phyloP scores from a whole-genome alignment of 805 yeast species.

The Debaryomyces maramus region DNA sequence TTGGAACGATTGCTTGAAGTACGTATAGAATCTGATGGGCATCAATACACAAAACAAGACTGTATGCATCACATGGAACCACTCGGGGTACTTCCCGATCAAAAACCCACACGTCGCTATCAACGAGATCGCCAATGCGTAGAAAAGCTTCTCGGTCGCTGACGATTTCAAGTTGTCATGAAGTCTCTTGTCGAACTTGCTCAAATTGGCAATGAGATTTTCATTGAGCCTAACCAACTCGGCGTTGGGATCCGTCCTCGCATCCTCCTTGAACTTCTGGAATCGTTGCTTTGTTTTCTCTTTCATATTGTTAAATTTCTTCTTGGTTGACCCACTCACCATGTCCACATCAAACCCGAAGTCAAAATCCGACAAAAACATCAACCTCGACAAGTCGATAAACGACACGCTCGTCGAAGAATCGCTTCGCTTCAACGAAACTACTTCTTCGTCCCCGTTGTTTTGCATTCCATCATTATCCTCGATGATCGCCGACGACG shows the following conservation, averaged over 20 bases:
- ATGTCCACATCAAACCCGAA: slow-evolving; percentile 40
- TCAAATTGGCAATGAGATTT: slow-evolving; percentile 28
- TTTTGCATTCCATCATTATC: too few species aligned
- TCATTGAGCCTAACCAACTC: slow-evolving; percentile 36
- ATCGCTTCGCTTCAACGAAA: slow-evolving; percentile 18
- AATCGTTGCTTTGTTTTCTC: slow-evolving; percentile 32
- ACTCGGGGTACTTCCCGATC: slow-evolving; percentile 74
- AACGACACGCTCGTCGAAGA: slow-evolving; percentile 29
- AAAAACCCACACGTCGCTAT: slow-evolving; percentile 73
- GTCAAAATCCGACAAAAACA: slow-evolving; percentile 43
- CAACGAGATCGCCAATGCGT: slow-evolving; percentile 66
- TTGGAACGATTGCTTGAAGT: slow-evolving; percentile 75
- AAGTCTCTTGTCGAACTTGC: slow-evolving; percentile 36
- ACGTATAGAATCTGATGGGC: slow-evolving; percentile 84
- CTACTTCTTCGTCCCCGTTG: not conserved
- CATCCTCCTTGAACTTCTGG: slow-evolving; percentile 24
- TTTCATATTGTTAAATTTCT: slow-evolving; percentile 36
- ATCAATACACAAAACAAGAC: slow-evolving; percentile 57
- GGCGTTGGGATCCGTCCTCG: slow-evolving; percentile 14
- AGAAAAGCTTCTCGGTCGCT: slow-evolving; percentile 70
- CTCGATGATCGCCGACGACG: not conserved
- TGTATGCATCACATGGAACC: slow-evolving; percentile 77
- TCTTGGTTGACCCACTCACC: slow-evolving; percentile 37
- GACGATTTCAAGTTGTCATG: slow-evolving; percentile 35
- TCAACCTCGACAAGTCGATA: slow-evolving; percentile 37